Percentiles rank a stretch among this genome's conserved stretches.
These are phyloP conservation scores for Metschnikowia noctiluminum DNA, from an alignment of 805 yeast species.

Conservation along the genomic window DNA sequence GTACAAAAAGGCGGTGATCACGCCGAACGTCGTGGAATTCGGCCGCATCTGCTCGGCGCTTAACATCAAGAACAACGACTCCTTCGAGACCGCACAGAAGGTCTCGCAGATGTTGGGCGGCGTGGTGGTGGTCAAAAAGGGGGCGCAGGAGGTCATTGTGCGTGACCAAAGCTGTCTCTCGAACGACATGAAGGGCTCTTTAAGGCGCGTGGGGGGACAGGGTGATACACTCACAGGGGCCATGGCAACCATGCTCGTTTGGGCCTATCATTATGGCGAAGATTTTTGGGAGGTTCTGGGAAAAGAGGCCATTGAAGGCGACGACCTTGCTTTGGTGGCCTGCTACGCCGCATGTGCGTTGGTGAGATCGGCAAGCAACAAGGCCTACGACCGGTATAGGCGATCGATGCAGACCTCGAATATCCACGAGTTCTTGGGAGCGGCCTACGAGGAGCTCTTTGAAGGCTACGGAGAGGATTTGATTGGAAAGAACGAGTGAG, in stretches of 20 bases:
- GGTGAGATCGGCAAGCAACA: slow-evolving; percentile 60
- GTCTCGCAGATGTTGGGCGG: slow-evolving; percentile 53
- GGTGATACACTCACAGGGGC: slow-evolving; percentile 92
- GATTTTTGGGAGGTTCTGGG: slow-evolving; percentile 51
- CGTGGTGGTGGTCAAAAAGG: slow-evolving; percentile 71
- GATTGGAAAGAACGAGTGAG: not conserved
- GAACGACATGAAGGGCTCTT: slow-evolving; percentile 57
- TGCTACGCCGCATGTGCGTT: slow-evolving; percentile 69
- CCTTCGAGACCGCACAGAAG: slow-evolving; percentile 30
- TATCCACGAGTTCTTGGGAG: slow-evolving; percentile 64
- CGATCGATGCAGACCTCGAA: slow-evolving; percentile 86
- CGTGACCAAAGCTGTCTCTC: slow-evolving; percentile 40
- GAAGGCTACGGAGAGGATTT: slow-evolving; percentile 13
- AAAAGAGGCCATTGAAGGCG: slow-evolving; percentile 25
- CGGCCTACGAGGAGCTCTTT: slow-evolving; percentile 53
- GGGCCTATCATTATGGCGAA: slow-evolving; percentile 66
- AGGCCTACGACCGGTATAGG: slow-evolving; percentile 64
- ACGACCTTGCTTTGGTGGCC: slow-evolving; percentile 45
- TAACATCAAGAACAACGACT: slow-evolving; percentile 27
- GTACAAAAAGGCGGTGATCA: slow-evolving; percentile 61
- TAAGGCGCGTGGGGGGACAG: slow-evolving; percentile 90
- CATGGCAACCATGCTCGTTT: slow-evolving; percentile 75
- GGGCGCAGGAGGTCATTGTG: slow-evolving; percentile 61
- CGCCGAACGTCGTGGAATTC: slow-evolving; percentile 91
- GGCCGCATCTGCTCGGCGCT: slow-evolving; percentile 57